Evolutionary conservation across 2,329 filamentous ascomycete genomes (phyloP), one percentile per base, ranked within the genome.

Genomic region (Microascus cirrosus): DNA sequence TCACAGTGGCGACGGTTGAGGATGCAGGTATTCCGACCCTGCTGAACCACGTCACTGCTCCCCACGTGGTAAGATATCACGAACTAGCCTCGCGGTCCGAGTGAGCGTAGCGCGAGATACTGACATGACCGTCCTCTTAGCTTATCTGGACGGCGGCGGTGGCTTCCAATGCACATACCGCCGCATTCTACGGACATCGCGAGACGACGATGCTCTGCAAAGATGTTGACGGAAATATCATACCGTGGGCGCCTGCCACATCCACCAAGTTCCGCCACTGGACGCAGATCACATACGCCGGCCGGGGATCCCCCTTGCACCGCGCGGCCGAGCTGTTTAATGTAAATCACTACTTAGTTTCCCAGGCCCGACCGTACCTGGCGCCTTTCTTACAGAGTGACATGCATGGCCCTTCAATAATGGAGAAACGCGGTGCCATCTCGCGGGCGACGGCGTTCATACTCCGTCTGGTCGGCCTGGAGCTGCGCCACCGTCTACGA

Each of bases 311-410:
- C 1, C 81, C 80, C 1, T 78, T 94, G 1, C 79, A 83, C 57
- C 82, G 89, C 45, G 85, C 94, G 34, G 83, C 87, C 7, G 87
- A 93, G 71, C 81, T 93, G 12, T 94, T 94, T 78, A 95, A 95
- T 68, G 89, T 95, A 57, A 95, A 96, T 68, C 92, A 96, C 74
- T 96, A 95, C 72, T 90, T 97, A 62, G 85, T 97, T 63, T 94
- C 89, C 62, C 93, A 96, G 73, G 91, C 93, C 1, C 81, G 92
- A 2, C 93, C 93, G 0, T 96, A 95, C 70, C 77, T 96, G 18
- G 86, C 93, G 32, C 92, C 92, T 0, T 94, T 96, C 65, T 77
- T 95, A 5, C 84, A 87, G 61, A 87, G 86, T 53, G 89, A 93
- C 63, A 84, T 92, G 74, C 88, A 92, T 70, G 86, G 87, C 4